These are phyloP conservation scores for Ceratobasidium sp. DNA, from an alignment of 1,284 basidiomycete genomes.

Conservation along the genomic window DNA sequence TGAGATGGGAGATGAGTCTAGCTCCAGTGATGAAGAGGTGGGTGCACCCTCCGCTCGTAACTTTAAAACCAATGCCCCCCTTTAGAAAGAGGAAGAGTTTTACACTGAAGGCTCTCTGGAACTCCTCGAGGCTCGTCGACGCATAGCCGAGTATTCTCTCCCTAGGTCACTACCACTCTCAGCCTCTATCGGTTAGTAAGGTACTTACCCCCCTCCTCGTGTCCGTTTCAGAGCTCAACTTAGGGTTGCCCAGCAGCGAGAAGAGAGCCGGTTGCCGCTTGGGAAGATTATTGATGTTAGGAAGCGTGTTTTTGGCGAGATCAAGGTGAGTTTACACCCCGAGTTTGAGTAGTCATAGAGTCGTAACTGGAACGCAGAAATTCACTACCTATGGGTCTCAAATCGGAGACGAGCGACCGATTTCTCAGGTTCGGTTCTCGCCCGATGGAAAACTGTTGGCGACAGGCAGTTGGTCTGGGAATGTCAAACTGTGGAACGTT, in stretches of 20 bases:
- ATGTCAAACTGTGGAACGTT: constrained; percentile 94
- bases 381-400: constrained; percentile 95
- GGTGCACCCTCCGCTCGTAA: constrained; percentile 49
- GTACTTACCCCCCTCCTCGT: constrained; percentile 74
- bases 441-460: constrained; percentile 90
- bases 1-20: constrained; percentile 75
- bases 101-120: constrained; percentile 92
- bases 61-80: constrained; percentile 30
- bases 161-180: constrained; percentile 78
- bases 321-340: constrained; percentile 72
- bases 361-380: constrained; percentile 62
- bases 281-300: constrained; percentile 90
- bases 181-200: constrained; percentile 67
- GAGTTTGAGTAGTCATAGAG: constrained; percentile 34
- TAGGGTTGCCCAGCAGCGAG: constrained; percentile 87
- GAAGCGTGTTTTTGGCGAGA: constrained; percentile 86
- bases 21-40: constrained; percentile 80
- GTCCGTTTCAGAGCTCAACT: constrained; percentile 82
- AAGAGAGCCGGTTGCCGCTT: constrained; percentile 89
- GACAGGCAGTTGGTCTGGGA: constrained; percentile 96
- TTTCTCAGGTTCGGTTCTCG: constrained; percentile 94
- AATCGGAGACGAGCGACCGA: constrained; percentile 95
- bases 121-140: constrained; percentile 83
- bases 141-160: constrained; percentile 91
- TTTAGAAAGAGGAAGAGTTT: constrained; percentile 87